These are phyloP conservation scores for Sindora glabra DNA, from an alignment of 306 rosid species.

Conservation along the genomic window DNA sequence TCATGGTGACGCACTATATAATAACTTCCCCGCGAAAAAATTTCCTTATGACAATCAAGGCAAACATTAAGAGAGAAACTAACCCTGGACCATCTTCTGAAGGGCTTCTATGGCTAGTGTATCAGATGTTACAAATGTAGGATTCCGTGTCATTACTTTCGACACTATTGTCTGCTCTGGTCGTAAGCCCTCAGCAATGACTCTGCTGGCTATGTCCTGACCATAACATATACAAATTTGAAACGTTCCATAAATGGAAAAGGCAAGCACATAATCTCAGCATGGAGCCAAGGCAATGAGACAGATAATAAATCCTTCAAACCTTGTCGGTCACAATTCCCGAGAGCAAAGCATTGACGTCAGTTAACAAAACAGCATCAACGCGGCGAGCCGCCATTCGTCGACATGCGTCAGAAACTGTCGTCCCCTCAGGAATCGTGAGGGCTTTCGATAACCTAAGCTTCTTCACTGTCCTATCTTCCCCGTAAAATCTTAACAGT, in stretches of 20 bases:
- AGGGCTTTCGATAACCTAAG: conserved; percentile 80
- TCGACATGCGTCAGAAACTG: conserved; percentile 87
- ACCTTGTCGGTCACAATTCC: conserved; percentile 97
- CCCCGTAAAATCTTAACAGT: conserved; percentile 42
- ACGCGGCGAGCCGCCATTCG: conserved; percentile 94
- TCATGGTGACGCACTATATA: no score
- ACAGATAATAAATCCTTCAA: not conserved
- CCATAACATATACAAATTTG: conserved; percentile 20
- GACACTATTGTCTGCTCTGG: conserved; percentile 79
- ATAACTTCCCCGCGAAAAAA: no score
- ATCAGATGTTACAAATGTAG: conserved; percentile 73
- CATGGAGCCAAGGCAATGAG: no score
- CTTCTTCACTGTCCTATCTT: conserved; percentile 90
- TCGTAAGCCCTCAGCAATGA: conserved; percentile 85
- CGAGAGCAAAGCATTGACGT: conserved; percentile 80
- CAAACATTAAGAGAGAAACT: conserved; percentile 12
- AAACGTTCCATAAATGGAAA: not conserved
- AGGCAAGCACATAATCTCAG: not conserved
- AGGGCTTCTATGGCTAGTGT: conserved; percentile 81
- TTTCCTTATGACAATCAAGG: no score
- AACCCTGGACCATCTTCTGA: conserved; percentile 91
- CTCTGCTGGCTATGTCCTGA: conserved; percentile 77
- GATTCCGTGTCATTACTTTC: conserved; percentile 85
- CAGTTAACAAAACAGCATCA: conserved; percentile 75
- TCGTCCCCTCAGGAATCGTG: conserved; percentile 82